Base-by-base conservation (phyloP, 2,329 filamentous ascomycete genomes). In the Cladorrhinum sp. region DNA sequence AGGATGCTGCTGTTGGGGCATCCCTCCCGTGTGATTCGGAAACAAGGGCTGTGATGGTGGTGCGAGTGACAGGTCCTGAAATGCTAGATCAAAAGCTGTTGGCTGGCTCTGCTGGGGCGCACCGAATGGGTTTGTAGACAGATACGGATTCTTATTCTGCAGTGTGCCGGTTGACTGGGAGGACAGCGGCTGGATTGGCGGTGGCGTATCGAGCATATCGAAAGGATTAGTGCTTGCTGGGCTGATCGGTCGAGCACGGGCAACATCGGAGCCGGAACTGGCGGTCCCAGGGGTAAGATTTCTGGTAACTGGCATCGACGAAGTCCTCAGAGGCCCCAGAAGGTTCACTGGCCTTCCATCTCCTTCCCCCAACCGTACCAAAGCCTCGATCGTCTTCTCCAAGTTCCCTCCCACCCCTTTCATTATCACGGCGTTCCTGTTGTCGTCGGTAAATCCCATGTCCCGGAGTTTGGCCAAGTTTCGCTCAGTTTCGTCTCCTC, bases 361-460 rank as follows among this genome's bases (percentile, higher is more conserved):
- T 29, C 85, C 87, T 70, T 96, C 92, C 24, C 93, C 93, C 41
- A 97, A 76, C 66, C 92, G 85, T 59, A 95, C 85, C 69, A 99
- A 76, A 18, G 91, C 85, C 74, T 98, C 93, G 50, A 98, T 86
- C 0, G 93, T 87, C 73, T 86, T 89, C 67, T 97, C 92, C 60
- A 99, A 72, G 70, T 95, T 93, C 3, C 93, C 93, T 69, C 89
- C 87, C 27, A 96, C 82, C 2, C 90, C 89, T 71, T 92, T 93
- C 18, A 99, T 77, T 24, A 97, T 86, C 56, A 89, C 86, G 3
- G 85, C 81, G 70, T 97, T 98, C 61, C 90, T 85, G 67, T 89
- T 90, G 48, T 89, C 86, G 71, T 99, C 92, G 3, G 78, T 79
- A 69, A 99, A 99, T 0, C 95, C 95, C 92, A 98, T 96, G 59